Base-by-base conservation (phyloP, 2,329 filamentous ascomycete species). In the Blastomyces emzantsi region DNA sequence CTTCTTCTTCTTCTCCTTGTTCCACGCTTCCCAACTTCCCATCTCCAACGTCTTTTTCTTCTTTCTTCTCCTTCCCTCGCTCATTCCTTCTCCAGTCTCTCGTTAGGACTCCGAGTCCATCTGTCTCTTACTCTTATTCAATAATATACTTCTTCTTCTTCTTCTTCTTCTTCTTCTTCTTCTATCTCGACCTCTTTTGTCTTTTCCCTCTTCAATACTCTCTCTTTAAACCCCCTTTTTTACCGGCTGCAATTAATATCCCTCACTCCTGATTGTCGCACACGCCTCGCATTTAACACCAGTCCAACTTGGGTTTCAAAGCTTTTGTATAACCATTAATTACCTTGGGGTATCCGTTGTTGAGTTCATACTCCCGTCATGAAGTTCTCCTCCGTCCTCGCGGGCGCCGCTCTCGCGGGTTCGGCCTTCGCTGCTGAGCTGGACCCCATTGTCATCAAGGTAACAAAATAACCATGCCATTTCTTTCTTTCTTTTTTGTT, bases 401-500 rank as follows among this genome's bases (percentile, higher is more conserved):
- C 81, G 68, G 77, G 81, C 67, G 79, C 82, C 66, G 81, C 81
- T 69, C 76, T 86, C 65, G 77, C 79, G 57, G 75, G 78, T 67
- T 73, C 72, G 6, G 51, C 64, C 33, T 63, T 78, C 69, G 78
- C 77, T 67, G 84, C 85, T 62, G 82, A 83, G 67, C 75, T 88
- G 62, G 84, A 81, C 66, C 73, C 78, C 33, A 83, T 84, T 67
- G 77, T 82, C 64, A 79, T 81, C 81, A 92, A 92, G 84, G 87
- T 87, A 76, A 33, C 67, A 65, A 56, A 30, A 30, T 30, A 30
- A 30, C 28, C 2, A 25, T 45, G 51, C 22, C 3, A 30, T n/a
- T 39, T 17, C 15, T 1, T 5, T n/a, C 33, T 9, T 45, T 5
- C 3, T 57, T 2, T 15, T 25, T 1, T 57, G 1, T 17, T 45